Evolutionary conservation across 176 grass and related monocot genomes (phyloP), one percentile per base, ranked within the genome.

Genomic region (Raddia distichophylla): DNA sequence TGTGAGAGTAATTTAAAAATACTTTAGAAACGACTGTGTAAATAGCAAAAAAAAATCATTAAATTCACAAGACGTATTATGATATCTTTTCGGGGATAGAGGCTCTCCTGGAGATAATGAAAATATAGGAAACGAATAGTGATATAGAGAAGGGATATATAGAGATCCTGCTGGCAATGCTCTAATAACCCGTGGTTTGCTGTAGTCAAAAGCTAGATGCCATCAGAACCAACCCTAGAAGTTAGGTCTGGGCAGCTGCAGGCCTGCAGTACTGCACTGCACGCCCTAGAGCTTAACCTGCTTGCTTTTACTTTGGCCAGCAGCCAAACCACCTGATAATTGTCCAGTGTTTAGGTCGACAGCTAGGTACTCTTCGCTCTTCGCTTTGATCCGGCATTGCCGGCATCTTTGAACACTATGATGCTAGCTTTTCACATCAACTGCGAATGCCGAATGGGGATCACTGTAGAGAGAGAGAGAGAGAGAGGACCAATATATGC

Each of bases 141-240:
- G n/a, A n/a, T n/a, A n/a, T n/a, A n/a, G n/a, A n/a, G n/a, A n/a
- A n/a, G n/a, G n/a, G n/a, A n/a, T n/a, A n/a, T n/a, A n/a, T n/a
- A n/a, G n/a, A n/a, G n/a, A n/a, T n/a, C n/a, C n/a, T n/a, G n/a
- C n/a, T n/a, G n/a, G n/a, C n/a, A n/a, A n/a, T n/a, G n/a, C n/a
- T n/a, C n/a, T n/a, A 27, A 40, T 10, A 43, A 52, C 0, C 33
- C 64, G 32, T 33, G 8, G 18, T 43, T 64, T 10, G 43, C 57
- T 42, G 43, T 78, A 63, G 86, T 88, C 90, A 91, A 85, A 78
- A 63, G 82, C 67, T 88, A 91, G 35, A 78, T 79, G 84, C 56
- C 69, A 80, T 82, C 69, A 69, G 49, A 79, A 76, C 78, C 83
- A 80, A 83, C 75, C 84, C 70, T 89, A 89, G 62, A 80, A 80